phyloP scores from a whole-genome alignment of 257 asterid genomes.

The Oldenlandia corymbosa region DNA sequence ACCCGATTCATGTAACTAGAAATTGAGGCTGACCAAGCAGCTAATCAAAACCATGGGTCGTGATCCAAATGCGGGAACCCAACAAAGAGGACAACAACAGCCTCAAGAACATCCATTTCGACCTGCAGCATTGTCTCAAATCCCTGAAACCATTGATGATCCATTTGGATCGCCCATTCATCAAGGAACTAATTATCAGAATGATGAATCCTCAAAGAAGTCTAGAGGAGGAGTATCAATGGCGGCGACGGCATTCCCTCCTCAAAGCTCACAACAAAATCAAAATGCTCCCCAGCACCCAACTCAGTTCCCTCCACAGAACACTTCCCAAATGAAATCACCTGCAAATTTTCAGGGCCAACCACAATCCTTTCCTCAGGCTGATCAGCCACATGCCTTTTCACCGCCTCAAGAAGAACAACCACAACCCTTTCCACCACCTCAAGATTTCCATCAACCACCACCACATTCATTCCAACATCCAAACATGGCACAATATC shows the following conservation, averaged over 20 bases:
- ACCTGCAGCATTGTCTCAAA: conserved; percentile 7
- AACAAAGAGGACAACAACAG: too few species aligned
- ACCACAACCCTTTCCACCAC: conserved; percentile 17
- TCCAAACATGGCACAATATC: conserved; percentile 3
- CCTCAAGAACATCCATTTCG: too few species aligned
- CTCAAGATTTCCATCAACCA: conserved; percentile 4
- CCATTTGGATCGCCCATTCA: conserved; percentile 10
- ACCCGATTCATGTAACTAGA: too few species aligned
- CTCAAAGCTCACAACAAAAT: neutral
- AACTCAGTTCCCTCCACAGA: conserved; percentile 9
- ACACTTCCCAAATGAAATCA: conserved; percentile 10
- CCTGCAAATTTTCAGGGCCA: neutral
- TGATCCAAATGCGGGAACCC: too few species aligned
- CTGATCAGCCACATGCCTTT: conserved; percentile 7
- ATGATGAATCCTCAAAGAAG: neutral
- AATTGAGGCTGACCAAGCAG: too few species aligned
- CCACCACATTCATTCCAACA: neutral
- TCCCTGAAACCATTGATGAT: conserved; percentile 22
- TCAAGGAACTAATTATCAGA: conserved; percentile 6
- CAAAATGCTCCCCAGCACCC: neutral
- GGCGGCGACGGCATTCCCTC: neutral
- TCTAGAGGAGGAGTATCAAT: neutral
- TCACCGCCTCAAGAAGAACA: conserved; percentile 13
- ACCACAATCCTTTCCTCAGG: neutral
- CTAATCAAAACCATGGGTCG: too few species aligned